phyloP scores from a whole-genome alignment of 805 yeast species.

The Yarrowia osloensis region DNA sequence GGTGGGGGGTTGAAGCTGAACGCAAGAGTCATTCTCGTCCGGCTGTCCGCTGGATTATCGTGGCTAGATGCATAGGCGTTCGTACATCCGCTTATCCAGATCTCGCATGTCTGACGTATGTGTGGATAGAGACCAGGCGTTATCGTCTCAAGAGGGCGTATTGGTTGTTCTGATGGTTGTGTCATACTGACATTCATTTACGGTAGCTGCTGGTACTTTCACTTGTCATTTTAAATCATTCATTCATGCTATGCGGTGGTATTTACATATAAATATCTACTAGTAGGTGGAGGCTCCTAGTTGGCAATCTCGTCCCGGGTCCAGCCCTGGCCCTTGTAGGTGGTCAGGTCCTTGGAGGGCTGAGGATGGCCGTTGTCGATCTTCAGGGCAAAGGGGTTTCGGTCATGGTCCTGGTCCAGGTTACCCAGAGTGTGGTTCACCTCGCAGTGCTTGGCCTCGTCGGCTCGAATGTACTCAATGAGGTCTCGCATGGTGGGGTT shows the following conservation, averaged over 20 bases:
- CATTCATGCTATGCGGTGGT: not conserved
- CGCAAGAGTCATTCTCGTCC: no score
- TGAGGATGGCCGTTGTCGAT: constrained; percentile 43
- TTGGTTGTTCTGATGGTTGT: no score
- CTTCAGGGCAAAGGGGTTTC: constrained; percentile 66
- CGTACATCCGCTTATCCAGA: not conserved
- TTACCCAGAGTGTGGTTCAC: constrained; percentile 78
- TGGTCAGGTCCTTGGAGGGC: constrained; percentile 42
- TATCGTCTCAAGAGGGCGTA: no score
- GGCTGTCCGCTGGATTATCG: no score
- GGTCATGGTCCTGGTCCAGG: constrained; percentile 53
- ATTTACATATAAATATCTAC: constrained; percentile 23
- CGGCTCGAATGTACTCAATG: constrained; percentile 65
- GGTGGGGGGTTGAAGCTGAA: no score
- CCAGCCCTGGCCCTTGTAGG: constrained; percentile 42
- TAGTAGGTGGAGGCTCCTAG: no score
- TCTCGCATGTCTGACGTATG: not conserved
- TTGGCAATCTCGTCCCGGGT: constrained; percentile 42
- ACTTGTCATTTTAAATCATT: no score
- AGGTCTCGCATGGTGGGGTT: constrained; percentile 60
- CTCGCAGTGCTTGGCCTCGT: constrained; percentile 77
- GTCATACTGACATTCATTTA: no score
- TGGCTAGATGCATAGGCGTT: no score
- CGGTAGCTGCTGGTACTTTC: no score
- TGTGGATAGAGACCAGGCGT: no score